Conservation (phyloP, 1,139 yeast species). For the Dujonia santamariae region DNA sequence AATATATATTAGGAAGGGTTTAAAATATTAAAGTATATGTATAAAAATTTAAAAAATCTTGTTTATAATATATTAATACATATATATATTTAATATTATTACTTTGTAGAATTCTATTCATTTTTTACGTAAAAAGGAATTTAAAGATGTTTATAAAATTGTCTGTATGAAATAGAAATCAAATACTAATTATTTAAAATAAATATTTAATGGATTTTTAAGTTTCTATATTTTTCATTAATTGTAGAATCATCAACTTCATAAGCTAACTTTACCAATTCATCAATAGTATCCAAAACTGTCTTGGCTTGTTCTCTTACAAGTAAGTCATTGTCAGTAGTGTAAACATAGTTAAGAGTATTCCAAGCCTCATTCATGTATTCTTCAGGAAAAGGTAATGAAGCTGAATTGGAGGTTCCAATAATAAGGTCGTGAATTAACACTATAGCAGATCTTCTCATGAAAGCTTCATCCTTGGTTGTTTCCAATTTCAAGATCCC, state of each 20-base stretch:
- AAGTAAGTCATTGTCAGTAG: slow-evolving; percentile 53
- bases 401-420: slow-evolving; percentile 40
- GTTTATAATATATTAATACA: slow-evolving; percentile 5
- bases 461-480: slow-evolving; percentile 41
- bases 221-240: slow-evolving; percentile 1
- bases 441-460: slow-evolving; percentile 76
- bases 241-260: slow-evolving; percentile 2
- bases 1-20: background rate
- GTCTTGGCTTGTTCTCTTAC: slow-evolving; percentile 56
- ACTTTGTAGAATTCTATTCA: too few species aligned
- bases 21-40: background rate
- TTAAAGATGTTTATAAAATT: too few species aligned
- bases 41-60: slow-evolving; percentile 2
- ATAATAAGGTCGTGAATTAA: slow-evolving; percentile 60
- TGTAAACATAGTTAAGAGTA: slow-evolving; percentile 41
- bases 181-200: too few species aligned
- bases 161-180: too few species aligned
- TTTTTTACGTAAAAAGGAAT: too few species aligned
- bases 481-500: slow-evolving; percentile 67
- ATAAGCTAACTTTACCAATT: slow-evolving; percentile 20
- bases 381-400: slow-evolving; percentile 47
- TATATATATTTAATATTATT: slow-evolving; percentile 1
- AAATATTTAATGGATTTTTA: background rate
- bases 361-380: slow-evolving; percentile 42
- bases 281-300: slow-evolving; percentile 44